Conservation (phyloP, 192 early-diverging fungal genomes). For the Linnemannia hyalina region DNA sequence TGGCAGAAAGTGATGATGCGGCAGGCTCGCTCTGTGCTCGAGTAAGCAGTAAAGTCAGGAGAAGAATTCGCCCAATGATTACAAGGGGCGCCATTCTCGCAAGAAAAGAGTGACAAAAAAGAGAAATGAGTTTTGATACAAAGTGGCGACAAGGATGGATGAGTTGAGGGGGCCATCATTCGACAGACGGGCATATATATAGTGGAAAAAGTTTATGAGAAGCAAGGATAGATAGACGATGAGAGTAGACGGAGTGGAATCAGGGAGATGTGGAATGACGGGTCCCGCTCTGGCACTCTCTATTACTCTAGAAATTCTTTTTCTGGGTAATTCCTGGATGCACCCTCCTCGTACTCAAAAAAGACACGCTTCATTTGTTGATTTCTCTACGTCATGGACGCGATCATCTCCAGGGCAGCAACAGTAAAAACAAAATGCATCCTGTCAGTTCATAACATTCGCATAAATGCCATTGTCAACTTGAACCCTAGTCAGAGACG, state of each 20-base stretch:
- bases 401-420: neutral
- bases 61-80: neutral
- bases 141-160: no score
- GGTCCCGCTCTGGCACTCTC: neutral
- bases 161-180: no score
- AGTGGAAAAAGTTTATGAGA: neutral
- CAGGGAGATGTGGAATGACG: constrained; percentile 4
- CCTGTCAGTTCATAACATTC: neutral
- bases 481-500: neutral
- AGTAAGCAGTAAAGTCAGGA: neutral
- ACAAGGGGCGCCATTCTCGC: neutral
- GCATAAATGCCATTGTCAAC: neutral
- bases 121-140: neutral
- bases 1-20: neutral
- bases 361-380: neutral
- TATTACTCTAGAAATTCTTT: neutral
- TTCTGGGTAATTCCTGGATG: neutral
- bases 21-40: neutral
- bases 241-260: neutral
- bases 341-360: neutral
- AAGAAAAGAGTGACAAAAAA: neutral
- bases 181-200: no score
- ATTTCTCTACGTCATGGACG: neutral
- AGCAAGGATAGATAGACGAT: neutral
- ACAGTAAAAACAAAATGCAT: neutral